These are phyloP conservation scores for Fusarium fujikuroi DNA, from an alignment of 2,329 filamentous ascomycete species.

Conservation along the genomic window DNA sequence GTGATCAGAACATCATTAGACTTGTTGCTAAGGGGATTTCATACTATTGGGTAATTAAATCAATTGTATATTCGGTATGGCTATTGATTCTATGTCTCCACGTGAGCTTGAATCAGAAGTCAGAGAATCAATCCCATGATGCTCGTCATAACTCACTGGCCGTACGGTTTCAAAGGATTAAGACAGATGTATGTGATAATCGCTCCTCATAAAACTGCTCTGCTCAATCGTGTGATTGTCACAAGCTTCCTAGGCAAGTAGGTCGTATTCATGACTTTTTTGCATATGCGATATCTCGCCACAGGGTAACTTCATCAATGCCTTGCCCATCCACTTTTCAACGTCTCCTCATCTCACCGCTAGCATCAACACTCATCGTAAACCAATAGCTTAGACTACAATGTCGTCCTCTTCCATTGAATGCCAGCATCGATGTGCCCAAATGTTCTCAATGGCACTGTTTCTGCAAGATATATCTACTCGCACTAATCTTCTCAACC, in stretches of 20 bases:
- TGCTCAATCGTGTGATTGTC: background rate
- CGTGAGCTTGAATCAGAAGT: background rate
- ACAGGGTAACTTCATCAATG: conserved; percentile 12
- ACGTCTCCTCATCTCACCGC: conserved; percentile 21
- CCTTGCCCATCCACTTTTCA: conserved; percentile 20
- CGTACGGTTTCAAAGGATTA: background rate
- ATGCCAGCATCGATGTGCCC: conserved; percentile 48
- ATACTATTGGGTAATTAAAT: background rate
- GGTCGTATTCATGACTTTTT: conserved; percentile 51
- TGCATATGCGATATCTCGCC: background rate
- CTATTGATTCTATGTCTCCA: fast-evolving
- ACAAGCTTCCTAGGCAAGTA: conserved; percentile 1
- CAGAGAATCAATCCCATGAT: too few species aligned
- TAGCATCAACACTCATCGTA: conserved; percentile 14
- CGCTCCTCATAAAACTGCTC: background rate
- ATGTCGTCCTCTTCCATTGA: conserved; percentile 36
- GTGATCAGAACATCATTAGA: background rate
- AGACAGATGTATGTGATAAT: background rate
- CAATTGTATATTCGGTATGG: background rate
- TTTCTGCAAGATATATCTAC: conserved; percentile 50
- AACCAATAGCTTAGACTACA: background rate
- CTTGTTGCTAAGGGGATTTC: background rate
- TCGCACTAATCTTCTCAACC: conserved; percentile 41
- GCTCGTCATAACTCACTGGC: background rate
- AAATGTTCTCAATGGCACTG: conserved; percentile 52